Evolutionary conservation across 371 early-diverging fungal species (phyloP), one percentile per base, ranked within the genome.

Genomic region (Mortierella sp.): DNA sequence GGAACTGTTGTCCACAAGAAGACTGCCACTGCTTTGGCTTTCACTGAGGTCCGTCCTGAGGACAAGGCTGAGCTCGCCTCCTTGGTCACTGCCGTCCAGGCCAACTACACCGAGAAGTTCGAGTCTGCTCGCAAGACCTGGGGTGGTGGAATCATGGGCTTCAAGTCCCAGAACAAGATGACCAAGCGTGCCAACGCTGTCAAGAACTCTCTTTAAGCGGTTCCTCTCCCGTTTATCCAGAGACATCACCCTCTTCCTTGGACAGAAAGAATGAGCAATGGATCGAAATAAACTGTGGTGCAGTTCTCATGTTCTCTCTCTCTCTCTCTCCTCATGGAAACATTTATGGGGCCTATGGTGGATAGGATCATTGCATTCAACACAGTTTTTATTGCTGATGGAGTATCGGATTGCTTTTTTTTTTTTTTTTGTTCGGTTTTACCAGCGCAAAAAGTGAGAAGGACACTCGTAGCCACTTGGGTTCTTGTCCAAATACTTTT

Each of bases 1-100:
- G 99, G 99, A 80, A 91, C 94, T 54, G 91, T 99, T 53, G 98
- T 99, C 69, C 96, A 99, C 93, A 92, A 97, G 90, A 99, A 99
- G 96, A 96, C 94, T 59, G 96, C 98, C 82, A 96, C 99, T 62
- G 97, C 96, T 62, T 81, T 99, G 45, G 98, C 95, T 62, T 84
- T 99, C 82, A 93, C 94, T 62, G 98, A 97, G 47, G 95, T 98
- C 81, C 89, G 89, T 80, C 90, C 93, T 51, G 99, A 97, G 85
- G 98, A 99, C 89, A 95, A 96, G 93, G 82, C 88, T 76, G 90
- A 94, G 69, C 87, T 99, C 50, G 91, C 95, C 62, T 84, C 90
- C 61, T 82, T 98, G 49, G 89, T 98, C 79, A 86, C 90, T 73
- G 94, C 95, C 71, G 87, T 95, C 89, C 95, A 97, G 90, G 82